These are phyloP conservation scores for Candida argentea DNA, from an alignment of 805 yeast species.

Conservation along the genomic window DNA sequence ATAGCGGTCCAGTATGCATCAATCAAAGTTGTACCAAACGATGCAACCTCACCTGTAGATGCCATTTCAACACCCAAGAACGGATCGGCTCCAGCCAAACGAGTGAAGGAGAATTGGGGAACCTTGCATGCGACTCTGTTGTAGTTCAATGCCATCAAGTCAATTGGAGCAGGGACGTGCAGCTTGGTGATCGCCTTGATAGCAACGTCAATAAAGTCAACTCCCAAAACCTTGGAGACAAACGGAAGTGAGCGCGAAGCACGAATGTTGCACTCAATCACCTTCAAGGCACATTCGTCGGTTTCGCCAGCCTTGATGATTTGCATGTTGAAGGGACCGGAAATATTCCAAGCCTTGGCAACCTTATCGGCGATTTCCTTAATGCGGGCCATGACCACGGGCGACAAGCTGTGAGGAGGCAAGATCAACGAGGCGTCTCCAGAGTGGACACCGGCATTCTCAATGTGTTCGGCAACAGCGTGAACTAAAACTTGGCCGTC, in stretches of 20 bases:
- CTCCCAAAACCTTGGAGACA: conserved; percentile 92
- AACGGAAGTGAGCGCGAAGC: conserved; percentile 99
- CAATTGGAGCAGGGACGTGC: conserved; percentile 67
- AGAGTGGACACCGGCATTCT: conserved; percentile 97
- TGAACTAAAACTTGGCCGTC: conserved; percentile 85
- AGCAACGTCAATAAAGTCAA: conserved; percentile 90
- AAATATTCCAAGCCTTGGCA: conserved; percentile 87
- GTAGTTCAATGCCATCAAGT: conserved; percentile 69
- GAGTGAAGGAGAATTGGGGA: conserved; percentile 96
- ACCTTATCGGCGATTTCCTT: conserved; percentile 89
- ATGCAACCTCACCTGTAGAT: conserved; percentile 97
- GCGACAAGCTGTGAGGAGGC: conserved; percentile 79
- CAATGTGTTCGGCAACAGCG: conserved; percentile 96
- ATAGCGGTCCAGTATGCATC: conserved; percentile 98
- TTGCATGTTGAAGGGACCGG: conserved; percentile 99
- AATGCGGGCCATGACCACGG: conserved; percentile 56
- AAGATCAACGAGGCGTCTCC: conserved; percentile 95
- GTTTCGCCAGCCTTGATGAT: conserved; percentile 69
- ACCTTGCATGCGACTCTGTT: conserved; percentile 92
- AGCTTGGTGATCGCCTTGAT: conserved; percentile 74
- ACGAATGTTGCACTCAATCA: conserved; percentile 96
- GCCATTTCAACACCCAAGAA: conserved; percentile 99
- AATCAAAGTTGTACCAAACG: conserved; percentile 74
- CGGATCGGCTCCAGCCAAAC: conserved; percentile 99
- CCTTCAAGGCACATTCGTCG: conserved; percentile 58